Conservation (phyloP, 768 basidiomycete species). For the Pisolithus microcarpus region DNA sequence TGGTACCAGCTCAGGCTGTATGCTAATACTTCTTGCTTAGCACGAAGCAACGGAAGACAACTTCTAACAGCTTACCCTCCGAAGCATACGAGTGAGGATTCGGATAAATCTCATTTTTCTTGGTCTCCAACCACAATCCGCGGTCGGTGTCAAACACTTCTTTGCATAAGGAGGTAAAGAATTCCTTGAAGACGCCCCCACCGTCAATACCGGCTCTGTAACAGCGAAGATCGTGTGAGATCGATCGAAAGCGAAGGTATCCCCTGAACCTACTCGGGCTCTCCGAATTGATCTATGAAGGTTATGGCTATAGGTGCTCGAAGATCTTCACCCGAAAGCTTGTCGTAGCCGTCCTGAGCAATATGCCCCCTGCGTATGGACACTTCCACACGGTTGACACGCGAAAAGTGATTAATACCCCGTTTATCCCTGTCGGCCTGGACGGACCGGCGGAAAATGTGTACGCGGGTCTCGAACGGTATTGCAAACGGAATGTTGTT, state of each 20-base stretch:
- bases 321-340: constrained; percentile 67
- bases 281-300: constrained; percentile 88
- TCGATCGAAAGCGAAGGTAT: not conserved
- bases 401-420: constrained; percentile 12
- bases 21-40: constrained; percentile 33
- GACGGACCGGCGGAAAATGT: constrained; percentile 83
- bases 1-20: constrained; percentile 88
- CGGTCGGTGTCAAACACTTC: constrained; percentile 94
- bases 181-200: constrained; percentile 97
- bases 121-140: constrained; percentile 87
- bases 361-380: constrained; percentile 58
- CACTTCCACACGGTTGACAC: constrained; percentile 17
- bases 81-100: constrained; percentile 89
- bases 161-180: constrained; percentile 85
- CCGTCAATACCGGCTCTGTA: constrained; percentile 86
- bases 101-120: constrained; percentile 91
- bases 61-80: constrained; percentile 50
- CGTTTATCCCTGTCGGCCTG: constrained; percentile 44
- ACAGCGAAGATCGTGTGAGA: constrained; percentile 1
- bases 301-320: constrained; percentile 80
- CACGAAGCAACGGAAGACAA: not conserved
- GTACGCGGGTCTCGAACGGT: constrained; percentile 86
- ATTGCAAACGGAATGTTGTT: constrained; percentile 96
- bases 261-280: constrained; percentile 59
- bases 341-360: constrained; percentile 87